Evolutionary conservation across 2,329 filamentous ascomycete genomes (phyloP).

Genomic region (Phaeosphaeria sp.): DNA sequence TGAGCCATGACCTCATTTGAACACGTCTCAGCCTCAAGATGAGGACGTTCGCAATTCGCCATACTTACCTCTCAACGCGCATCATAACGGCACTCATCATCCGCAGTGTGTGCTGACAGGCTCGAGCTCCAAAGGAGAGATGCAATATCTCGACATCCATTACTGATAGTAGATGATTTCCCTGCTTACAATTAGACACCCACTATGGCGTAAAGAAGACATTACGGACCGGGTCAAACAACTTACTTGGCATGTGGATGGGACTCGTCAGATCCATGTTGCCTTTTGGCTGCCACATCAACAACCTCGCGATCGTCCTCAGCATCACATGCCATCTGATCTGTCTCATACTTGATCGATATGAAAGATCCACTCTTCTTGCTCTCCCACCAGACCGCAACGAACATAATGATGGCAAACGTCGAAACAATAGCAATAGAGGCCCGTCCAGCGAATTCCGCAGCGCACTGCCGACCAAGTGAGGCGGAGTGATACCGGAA

Average conservation of each 20-base stretch:
- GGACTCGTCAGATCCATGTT: no score
- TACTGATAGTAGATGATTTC: no score
- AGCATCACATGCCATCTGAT: no score
- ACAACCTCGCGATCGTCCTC: no score
- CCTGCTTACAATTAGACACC: no score
- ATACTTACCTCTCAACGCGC: background rate
- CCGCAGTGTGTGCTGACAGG: no score
- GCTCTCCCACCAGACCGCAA: background rate
- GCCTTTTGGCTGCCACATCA: no score
- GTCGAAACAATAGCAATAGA: background rate
- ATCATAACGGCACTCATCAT: no score
- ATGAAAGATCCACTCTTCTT: background rate
- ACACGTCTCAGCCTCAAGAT: background rate
- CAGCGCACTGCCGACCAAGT: background rate
- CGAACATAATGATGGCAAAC: background rate
- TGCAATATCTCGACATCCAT: background rate
- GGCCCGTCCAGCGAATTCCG: background rate
- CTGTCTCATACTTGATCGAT: no score
- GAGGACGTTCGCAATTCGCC: background rate
- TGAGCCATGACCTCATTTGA: background rate
- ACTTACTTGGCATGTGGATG: no score
- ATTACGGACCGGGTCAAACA: no score
- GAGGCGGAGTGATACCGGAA: background rate
- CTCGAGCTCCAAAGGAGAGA: background rate
- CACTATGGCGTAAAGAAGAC: no score